Percentiles rank a stretch among this genome's conserved stretches.
Conservation (phyloP, 2,329 filamentous ascomycete genomes). For the Xylaria arbuscula region DNA sequence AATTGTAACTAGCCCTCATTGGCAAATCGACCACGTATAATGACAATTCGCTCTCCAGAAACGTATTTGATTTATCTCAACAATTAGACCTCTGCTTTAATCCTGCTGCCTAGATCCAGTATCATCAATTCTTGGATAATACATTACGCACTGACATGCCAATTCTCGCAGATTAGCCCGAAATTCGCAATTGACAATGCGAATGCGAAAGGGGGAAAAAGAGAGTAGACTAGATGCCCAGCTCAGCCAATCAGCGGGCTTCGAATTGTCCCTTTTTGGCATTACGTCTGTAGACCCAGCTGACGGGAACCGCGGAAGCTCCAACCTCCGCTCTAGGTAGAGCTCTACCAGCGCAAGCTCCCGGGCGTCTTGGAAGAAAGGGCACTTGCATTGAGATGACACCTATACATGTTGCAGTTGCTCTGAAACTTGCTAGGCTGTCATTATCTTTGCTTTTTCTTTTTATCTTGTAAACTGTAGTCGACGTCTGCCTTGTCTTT, state of each 20-base stretch:
- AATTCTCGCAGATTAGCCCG: constrained; percentile 24
- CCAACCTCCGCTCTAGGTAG: constrained; percentile 34
- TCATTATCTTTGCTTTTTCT: constrained; percentile 4
- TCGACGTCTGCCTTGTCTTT: neutral
- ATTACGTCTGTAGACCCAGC: constrained; percentile 15
- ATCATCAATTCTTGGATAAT: neutral
- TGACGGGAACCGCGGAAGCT: constrained; percentile 36
- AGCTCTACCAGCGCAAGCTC: constrained; percentile 11
- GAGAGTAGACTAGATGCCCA: neutral
- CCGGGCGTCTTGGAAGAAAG: constrained; percentile 22
- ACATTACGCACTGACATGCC: constrained; percentile 1
- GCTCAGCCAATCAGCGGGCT: constrained; percentile 32
- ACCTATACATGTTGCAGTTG: constrained; percentile 30
- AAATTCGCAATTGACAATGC: constrained; percentile 20
- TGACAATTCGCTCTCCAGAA: neutral
- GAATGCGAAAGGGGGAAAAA: neutral
- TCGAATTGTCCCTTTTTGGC: constrained; percentile 28
- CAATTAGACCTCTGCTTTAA: neutral
- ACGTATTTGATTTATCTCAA: too few relatives aligned
- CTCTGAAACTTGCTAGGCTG: constrained; percentile 14
- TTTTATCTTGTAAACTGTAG: neutral
- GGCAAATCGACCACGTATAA: neutral
- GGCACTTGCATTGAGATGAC: constrained; percentile 28
- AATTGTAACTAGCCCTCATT: neutral
- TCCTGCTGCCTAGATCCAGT: neutral